These are phyloP conservation scores for Eragrostis nindensis DNA, from an alignment of 176 grass and related monocot species.

Conservation along the genomic window DNA sequence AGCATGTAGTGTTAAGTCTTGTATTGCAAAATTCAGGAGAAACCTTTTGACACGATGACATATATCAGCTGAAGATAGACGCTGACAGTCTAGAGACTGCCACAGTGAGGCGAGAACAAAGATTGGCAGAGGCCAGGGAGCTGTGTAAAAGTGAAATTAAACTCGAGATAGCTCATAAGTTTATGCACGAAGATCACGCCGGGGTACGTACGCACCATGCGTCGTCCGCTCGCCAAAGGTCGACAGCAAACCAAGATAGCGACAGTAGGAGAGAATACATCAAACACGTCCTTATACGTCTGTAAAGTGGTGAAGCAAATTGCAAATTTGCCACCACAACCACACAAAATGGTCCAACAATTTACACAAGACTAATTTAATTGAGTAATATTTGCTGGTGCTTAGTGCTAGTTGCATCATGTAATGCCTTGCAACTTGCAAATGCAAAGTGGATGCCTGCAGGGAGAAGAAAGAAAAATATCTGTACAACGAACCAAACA, in stretches of 20 bases:
- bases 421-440: conserved; percentile 20
- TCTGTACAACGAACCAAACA: neutral
- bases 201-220: neutral
- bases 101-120: neutral
- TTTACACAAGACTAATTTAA: conserved; percentile 22
- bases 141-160: too few relatives aligned
- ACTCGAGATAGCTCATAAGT: too few relatives aligned
- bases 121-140: too few relatives aligned
- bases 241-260: neutral
- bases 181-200: too few relatives aligned
- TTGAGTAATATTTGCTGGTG: neutral
- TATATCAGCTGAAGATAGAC: neutral
- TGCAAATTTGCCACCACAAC: conserved; percentile 23
- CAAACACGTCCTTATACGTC: neutral
- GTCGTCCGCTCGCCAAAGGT: neutral
- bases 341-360: conserved; percentile 29
- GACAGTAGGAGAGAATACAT: neutral
- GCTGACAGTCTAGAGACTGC: neutral
- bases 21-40: neutral
- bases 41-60: neutral
- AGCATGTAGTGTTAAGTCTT: neutral
- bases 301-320: conserved; percentile 11
- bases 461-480: neutral
- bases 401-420: conserved; percentile 29
- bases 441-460: conserved; percentile 37